Percentiles rank a stretch among this genome's conserved stretches.
Evolutionary conservation across 2,329 filamentous ascomycete genomes (phyloP).

Genomic region (Colletotrichum tabaci): DNA sequence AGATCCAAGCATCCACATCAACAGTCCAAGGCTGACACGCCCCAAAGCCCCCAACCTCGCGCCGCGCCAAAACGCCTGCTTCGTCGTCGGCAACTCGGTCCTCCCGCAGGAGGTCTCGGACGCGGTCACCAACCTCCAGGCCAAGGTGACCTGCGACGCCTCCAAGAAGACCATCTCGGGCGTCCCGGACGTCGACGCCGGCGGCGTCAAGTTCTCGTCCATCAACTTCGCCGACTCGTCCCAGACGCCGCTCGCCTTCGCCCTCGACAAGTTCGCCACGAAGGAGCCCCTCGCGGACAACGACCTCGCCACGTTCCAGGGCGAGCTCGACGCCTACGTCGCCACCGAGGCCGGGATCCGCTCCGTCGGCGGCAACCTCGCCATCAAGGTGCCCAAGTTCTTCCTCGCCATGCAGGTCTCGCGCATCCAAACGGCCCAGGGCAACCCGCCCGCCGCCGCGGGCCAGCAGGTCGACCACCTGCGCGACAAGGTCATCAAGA

Average conservation of each 20-base stretch:
- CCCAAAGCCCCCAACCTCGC: constrained; percentile 38
- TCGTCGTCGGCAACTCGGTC: constrained; percentile 64
- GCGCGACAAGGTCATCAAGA: constrained; percentile 70
- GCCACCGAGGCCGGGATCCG: constrained; percentile 73
- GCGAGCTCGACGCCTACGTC: constrained; percentile 69
- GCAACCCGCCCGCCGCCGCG: constrained; percentile 65
- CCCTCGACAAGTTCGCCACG: constrained; percentile 68
- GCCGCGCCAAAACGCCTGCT: constrained; percentile 63
- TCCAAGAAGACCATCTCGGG: constrained; percentile 63
- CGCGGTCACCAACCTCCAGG: constrained; percentile 58
- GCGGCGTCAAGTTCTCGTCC: constrained; percentile 64
- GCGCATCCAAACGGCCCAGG: constrained; percentile 72
- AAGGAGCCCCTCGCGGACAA: constrained; percentile 62
- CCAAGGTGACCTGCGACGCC: constrained; percentile 64
- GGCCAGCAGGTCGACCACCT: constrained; percentile 70
- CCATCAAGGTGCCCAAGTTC: constrained; percentile 75
- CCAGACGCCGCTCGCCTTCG: constrained; percentile 66
- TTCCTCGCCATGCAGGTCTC: constrained; percentile 73
- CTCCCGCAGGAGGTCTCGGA: constrained; percentile 67
- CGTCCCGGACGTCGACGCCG: constrained; percentile 71
- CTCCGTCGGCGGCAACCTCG: constrained; percentile 66
- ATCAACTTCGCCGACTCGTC: constrained; percentile 69
- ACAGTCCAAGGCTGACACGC: not conserved
- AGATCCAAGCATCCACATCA: too few relatives aligned
- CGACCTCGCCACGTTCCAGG: constrained; percentile 66